Percentiles rank a stretch among this genome's conserved stretches.
Conservation (phyloP, 768 basidiomycete species). For the Rhizopogon rudus region DNA sequence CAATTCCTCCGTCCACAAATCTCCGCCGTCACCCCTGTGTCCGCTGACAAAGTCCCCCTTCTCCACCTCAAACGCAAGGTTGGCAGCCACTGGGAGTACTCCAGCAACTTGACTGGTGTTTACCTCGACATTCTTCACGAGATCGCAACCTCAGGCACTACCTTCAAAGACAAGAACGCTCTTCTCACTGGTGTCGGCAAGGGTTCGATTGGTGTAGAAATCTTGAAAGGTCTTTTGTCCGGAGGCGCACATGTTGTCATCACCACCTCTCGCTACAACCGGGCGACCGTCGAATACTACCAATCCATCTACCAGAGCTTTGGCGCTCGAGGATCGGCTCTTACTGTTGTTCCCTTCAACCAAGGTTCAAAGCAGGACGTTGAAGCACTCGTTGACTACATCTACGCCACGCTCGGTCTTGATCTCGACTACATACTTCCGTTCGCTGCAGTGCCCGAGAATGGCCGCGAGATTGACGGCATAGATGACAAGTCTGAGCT, state of each 20-base stretch:
- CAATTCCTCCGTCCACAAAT: constrained; percentile 95
- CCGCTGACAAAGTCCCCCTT: constrained; percentile 87
- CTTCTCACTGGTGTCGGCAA: constrained; percentile 97
- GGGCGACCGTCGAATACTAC: constrained; percentile 95
- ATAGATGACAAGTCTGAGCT: constrained; percentile 97
- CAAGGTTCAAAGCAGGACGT: constrained; percentile 99
- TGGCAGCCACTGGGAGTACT: constrained; percentile 94
- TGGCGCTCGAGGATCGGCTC: constrained; percentile 92
- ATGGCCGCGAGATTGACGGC: constrained; percentile 96
- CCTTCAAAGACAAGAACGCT: constrained; percentile 99
- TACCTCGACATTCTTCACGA: constrained; percentile 97
- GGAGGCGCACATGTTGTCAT: constrained; percentile 96
- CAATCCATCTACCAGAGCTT: constrained; percentile 95
- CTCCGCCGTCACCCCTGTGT: constrained; percentile 63
- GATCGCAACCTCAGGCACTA: constrained; percentile 97
- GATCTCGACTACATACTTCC: constrained; percentile 99
- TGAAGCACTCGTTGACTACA: constrained; percentile 96
- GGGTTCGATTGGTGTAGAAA: constrained; percentile 96
- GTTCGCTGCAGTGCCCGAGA: constrained; percentile 97
- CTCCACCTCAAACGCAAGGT: constrained; percentile 97
- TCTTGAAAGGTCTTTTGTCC: constrained; percentile 92
- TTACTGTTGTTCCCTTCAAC: constrained; percentile 98
- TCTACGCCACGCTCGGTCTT: constrained; percentile 91
- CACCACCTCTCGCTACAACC: constrained; percentile 96
- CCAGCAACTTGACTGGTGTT: constrained; percentile 90